Evolutionary conservation across 805 yeast species (phyloP).

Genomic region (Candida verbasci): DNA sequence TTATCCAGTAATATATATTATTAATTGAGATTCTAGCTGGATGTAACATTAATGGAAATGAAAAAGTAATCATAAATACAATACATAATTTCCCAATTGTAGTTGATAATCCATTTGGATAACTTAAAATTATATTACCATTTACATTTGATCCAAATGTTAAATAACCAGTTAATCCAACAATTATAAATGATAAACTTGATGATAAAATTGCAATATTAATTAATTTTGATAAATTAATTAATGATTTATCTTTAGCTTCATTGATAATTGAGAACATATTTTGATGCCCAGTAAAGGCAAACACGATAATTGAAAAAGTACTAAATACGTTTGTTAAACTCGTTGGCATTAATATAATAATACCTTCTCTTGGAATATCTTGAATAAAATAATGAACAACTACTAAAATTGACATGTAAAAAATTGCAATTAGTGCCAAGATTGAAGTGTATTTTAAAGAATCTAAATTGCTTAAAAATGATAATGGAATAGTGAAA

Average conservation of each 20-base stretch:
- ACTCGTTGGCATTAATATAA: slow-evolving; percentile 34
- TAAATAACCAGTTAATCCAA: slow-evolving; percentile 79
- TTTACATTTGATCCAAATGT: slow-evolving; percentile 79
- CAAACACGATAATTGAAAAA: slow-evolving; percentile 89
- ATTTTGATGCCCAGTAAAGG: slow-evolving; percentile 94
- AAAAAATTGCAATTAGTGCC: slow-evolving; percentile 77
- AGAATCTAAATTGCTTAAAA: slow-evolving; percentile 71
- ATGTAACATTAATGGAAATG: slow-evolving; percentile 88
- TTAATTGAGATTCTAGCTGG: slow-evolving; percentile 83
- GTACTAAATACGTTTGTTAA: slow-evolving; percentile 53
- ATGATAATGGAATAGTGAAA: slow-evolving; percentile 59
- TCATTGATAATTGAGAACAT: slow-evolving; percentile 89
- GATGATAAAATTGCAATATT: slow-evolving; percentile 56
- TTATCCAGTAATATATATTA: slow-evolving; percentile 58
- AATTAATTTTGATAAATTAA: slow-evolving; percentile 36
- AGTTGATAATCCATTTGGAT: slow-evolving; percentile 59
- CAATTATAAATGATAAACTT: slow-evolving; percentile 55
- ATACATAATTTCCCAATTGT: slow-evolving; percentile 79
- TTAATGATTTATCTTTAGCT: slow-evolving; percentile 51
- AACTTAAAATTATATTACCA: slow-evolving; percentile 79
- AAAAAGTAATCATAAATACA: slow-evolving; percentile 71
- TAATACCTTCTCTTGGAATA: slow-evolving; percentile 35
- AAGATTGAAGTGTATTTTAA: slow-evolving; percentile 80
- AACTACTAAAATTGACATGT: slow-evolving; percentile 68
- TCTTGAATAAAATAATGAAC: slow-evolving; percentile 63